These are phyloP conservation scores for Phytophthora brassicae DNA, from an alignment of 352 stramenopile genomes.

Conservation along the genomic window DNA sequence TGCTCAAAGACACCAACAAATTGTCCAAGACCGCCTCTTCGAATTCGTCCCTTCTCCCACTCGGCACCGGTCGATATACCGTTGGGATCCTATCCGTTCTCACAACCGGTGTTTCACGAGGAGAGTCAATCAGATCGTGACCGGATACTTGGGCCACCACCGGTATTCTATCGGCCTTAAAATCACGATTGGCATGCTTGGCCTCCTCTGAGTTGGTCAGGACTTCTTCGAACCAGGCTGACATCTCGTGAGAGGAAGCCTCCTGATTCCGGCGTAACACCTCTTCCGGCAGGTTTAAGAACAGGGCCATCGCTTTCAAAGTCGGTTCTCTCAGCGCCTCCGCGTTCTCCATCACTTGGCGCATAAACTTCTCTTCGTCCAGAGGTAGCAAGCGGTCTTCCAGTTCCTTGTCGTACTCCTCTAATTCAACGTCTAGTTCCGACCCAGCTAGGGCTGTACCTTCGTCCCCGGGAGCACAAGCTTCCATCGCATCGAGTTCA, in stretches of 20 bases:
- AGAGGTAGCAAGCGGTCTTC: constrained; percentile 6
- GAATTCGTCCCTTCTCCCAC: no score
- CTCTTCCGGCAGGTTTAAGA: neutral
- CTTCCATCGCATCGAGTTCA: neutral
- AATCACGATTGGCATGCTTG: constrained; percentile 1
- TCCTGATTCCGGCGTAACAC: no score
- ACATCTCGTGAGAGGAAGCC: no score
- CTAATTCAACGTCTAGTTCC: neutral
- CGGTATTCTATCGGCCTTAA: neutral
- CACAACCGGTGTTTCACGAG: no score
- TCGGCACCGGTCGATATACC: no score
- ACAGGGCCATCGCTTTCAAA: neutral
- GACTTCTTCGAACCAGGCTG: neutral
- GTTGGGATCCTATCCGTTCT: no score
- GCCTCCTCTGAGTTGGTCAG: neutral
- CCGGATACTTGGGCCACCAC: no score
- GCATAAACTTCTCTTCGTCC: constrained; percentile 2
- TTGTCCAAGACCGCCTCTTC: neutral
- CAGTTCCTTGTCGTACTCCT: constrained; percentile 13
- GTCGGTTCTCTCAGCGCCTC: neutral
- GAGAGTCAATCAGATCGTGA: no score
- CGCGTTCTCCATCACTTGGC: neutral
- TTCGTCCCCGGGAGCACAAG: neutral
- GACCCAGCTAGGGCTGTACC: neutral
- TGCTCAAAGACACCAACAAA: neutral